Evolutionary conservation across 352 stramenopile genomes (phyloP).

Genomic region (Halophytophthora polymorphica): DNA sequence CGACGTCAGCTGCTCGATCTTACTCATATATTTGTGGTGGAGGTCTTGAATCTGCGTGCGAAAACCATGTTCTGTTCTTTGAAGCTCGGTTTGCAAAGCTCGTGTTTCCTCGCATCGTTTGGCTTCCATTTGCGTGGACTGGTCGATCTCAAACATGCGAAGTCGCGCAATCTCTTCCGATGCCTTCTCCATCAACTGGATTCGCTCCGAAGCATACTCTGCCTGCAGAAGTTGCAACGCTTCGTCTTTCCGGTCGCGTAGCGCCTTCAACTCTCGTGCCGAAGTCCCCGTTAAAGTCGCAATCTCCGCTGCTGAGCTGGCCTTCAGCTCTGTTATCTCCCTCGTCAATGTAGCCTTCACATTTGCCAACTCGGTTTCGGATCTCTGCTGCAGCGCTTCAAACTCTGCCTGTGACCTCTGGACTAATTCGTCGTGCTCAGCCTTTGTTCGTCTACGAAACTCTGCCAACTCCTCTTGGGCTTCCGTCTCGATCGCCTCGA

Average conservation of each 20-base stretch:
- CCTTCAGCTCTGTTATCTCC: conserved; percentile 25
- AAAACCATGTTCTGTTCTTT: conserved; percentile 8
- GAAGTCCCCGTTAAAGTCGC: conserved; percentile 19
- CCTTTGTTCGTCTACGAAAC: conserved; percentile 8
- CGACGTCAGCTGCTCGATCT: conserved; percentile 18
- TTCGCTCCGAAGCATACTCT: conserved; percentile 18
- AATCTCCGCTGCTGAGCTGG: conserved; percentile 21
- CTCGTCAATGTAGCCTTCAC: conserved; percentile 12
- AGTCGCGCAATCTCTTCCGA: conserved; percentile 22
- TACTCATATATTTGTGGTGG: conserved; percentile 18
- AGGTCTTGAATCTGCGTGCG: conserved; percentile 21
- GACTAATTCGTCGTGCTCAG: conserved; percentile 25
- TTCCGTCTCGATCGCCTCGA: conserved; percentile 22
- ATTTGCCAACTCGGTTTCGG: conserved; percentile 11
- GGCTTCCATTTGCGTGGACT: conserved; percentile 23
- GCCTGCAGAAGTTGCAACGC: conserved; percentile 18
- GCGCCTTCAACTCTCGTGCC: conserved; percentile 18
- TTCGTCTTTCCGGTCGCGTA: conserved; percentile 23
- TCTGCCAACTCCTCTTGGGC: conserved; percentile 25
- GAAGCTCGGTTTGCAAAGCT: conserved; percentile 17
- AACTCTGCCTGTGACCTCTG: conserved; percentile 19
- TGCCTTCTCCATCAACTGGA: conserved; percentile 17
- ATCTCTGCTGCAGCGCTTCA: conserved; percentile 15
- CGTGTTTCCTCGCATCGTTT: conserved; percentile 19
- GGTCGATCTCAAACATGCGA: conserved; percentile 28